Conservation (phyloP, 2,329 filamentous ascomycete species). For the Xylaria sp. region DNA sequence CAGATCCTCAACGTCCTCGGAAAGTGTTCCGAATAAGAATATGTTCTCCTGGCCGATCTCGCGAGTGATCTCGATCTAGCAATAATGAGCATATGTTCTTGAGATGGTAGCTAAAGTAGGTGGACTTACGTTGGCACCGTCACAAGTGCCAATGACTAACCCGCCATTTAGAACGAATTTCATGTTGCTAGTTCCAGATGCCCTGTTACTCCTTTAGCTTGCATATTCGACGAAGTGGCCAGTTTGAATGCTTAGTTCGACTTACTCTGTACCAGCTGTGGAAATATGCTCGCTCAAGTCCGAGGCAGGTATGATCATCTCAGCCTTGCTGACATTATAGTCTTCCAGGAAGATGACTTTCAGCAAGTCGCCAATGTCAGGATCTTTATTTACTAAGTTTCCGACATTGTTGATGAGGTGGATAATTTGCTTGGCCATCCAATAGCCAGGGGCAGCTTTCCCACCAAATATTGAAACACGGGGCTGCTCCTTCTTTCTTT, state of each 20-base stretch:
- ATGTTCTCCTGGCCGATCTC: slow-evolving; percentile 98
- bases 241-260: slow-evolving; percentile 34
- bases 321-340: slow-evolving; percentile 99
- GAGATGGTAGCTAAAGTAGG: slow-evolving; percentile 55
- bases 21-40: slow-evolving; percentile 96
- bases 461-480: slow-evolving; percentile 97
- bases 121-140: slow-evolving; percentile 87
- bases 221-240: slow-evolving; percentile 1
- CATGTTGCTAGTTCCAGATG: slow-evolving; percentile 95
- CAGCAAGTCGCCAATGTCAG: slow-evolving; percentile 89
- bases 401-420: slow-evolving; percentile 95
- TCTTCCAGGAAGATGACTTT: slow-evolving; percentile 98
- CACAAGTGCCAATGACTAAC: slow-evolving; percentile 96
- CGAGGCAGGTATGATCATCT: slow-evolving; percentile 93
- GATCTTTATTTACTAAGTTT: slow-evolving; percentile 88
- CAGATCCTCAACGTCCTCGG: slow-evolving; percentile 96
- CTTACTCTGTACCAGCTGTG: slow-evolving; percentile 90
- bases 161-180: slow-evolving; percentile 99
- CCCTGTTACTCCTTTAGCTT: slow-evolving; percentile 53
- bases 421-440: slow-evolving; percentile 99
- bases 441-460: slow-evolving; percentile 97
- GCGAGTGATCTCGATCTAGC: slow-evolving; percentile 90
- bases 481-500: slow-evolving; percentile 86
- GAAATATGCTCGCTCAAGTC: slow-evolving; percentile 99
- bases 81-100: slow-evolving; percentile 33